phyloP scores from a whole-genome alignment of 2,329 filamentous ascomycete genomes.

The Trichoderma sp. region DNA sequence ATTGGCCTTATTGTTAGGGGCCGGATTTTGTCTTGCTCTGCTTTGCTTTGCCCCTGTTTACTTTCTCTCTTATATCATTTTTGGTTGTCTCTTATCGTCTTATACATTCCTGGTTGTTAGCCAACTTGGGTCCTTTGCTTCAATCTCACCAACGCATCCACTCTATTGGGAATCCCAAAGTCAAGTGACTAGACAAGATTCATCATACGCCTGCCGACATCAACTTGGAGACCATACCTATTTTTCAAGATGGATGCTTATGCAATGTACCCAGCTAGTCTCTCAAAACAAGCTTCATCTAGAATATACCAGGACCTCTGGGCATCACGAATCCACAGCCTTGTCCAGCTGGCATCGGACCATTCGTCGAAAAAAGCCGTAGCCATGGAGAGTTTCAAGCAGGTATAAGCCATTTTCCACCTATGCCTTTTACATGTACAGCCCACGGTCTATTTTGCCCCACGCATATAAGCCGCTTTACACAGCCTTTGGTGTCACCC shows the following conservation, averaged over 20 bases:
- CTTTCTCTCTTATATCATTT: neutral
- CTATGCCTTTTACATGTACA: neutral
- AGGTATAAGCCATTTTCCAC: conserved; percentile 32
- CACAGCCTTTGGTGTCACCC: neutral
- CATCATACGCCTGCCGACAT: neutral
- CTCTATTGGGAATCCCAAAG: neutral
- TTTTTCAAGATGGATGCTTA: conserved; percentile 48
- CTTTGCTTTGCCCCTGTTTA: neutral
- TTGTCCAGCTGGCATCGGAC: conserved; percentile 34
- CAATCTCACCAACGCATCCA: neutral
- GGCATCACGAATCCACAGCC: conserved; percentile 38
- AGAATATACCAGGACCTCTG: conserved; percentile 51
- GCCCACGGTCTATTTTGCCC: neutral
- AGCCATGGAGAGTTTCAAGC: conserved; percentile 34
- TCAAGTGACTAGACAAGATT: conserved; percentile 3
- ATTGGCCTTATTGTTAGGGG: neutral
- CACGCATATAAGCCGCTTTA: neutral
- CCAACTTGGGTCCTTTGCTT: neutral
- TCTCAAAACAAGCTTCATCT: conserved; percentile 42
- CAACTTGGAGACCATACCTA: neutral
- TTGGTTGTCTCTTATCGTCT: neutral
- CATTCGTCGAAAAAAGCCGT: conserved; percentile 30
- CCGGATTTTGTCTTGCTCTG: neutral
- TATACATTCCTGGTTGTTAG: neutral
- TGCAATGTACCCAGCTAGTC: conserved; percentile 47